Percentiles rank a stretch among this genome's conserved stretches.
phyloP scores from a whole-genome alignment of 2,329 filamentous ascomycete genomes.

The Fusarium continuum region DNA sequence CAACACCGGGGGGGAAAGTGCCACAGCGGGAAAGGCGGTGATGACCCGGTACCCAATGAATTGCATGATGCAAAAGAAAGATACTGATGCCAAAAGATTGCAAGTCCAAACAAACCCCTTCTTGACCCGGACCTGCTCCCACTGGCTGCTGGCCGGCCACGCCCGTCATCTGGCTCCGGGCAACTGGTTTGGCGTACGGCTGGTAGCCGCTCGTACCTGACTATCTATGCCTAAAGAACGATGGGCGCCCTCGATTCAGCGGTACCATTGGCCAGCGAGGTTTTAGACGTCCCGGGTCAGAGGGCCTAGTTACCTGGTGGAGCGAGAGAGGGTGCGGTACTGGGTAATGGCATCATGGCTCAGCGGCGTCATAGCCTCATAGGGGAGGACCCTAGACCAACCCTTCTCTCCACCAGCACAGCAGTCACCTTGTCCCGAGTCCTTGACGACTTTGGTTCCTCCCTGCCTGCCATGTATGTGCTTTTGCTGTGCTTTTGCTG shows the following conservation, averaged over 20 bases:
- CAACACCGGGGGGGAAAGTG: no score
- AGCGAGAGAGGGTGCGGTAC: constrained; percentile 17
- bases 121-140: constrained; percentile 14
- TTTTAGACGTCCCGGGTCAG: background rate
- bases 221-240: constrained; percentile 28
- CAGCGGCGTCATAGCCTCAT: constrained; percentile 17
- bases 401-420: constrained; percentile 7
- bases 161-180: constrained; percentile 18
- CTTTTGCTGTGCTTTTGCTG: no score
- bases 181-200: constrained; percentile 33
- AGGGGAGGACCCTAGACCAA: constrained; percentile 23
- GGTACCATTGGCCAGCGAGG: constrained; percentile 4
- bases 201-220: constrained; percentile 31
- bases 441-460: constrained; percentile 7
- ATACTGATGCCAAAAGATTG: background rate
- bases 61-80: constrained; percentile 12
- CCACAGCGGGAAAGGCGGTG: constrained; percentile 23
- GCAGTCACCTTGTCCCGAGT: background rate
- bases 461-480: constrained; percentile 29
- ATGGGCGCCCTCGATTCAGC: background rate
- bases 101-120: constrained; percentile 6
- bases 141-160: constrained; percentile 17
- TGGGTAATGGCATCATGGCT: constrained; percentile 27
- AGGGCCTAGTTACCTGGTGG: constrained; percentile 10
- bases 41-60: constrained; percentile 6